These are phyloP conservation scores for Torulaspora microellipsoides DNA, from an alignment of 805 yeast genomes.

Conservation along the genomic window DNA sequence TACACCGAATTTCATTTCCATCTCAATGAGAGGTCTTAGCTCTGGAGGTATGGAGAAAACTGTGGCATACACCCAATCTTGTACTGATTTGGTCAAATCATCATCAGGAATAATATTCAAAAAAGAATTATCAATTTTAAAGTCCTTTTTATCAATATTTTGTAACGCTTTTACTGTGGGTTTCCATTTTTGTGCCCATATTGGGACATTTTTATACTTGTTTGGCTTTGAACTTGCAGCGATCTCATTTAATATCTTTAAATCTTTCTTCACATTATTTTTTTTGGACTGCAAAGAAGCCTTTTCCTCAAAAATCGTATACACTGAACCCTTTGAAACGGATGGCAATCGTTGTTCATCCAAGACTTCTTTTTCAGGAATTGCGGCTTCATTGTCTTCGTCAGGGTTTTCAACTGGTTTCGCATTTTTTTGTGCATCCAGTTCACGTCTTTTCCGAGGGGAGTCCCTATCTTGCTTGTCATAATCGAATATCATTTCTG, in stretches of 20 bases:
- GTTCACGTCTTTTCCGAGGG: constrained; percentile 4
- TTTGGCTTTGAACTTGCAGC: constrained; percentile 47
- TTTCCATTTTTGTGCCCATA: constrained; percentile 79
- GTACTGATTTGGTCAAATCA: constrained; percentile 72
- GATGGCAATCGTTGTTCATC: not conserved
- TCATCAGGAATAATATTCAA: constrained; percentile 73
- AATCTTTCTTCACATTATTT: constrained; percentile 32
- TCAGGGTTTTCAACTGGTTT: not conserved
- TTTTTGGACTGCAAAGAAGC: constrained; percentile 28
- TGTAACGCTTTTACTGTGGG: constrained; percentile 39
- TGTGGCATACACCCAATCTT: constrained; percentile 87
- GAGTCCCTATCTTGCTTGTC: constrained; percentile 28
- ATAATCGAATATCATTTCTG: constrained; percentile 33
- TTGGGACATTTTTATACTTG: constrained; percentile 61
- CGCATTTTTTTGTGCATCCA: not conserved
- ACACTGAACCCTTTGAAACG: constrained; percentile 9
- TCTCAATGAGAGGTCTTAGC: constrained; percentile 53
- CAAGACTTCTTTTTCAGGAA: not conserved
- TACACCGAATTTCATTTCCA: constrained; percentile 71
- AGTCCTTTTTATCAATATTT: constrained; percentile 30
- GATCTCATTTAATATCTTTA: constrained; percentile 28
- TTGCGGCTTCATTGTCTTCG: not conserved
- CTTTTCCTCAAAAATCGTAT: constrained; percentile 32
- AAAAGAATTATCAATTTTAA: constrained; percentile 38
- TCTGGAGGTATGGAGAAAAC: constrained; percentile 58